Base-by-base conservation (phyloP, 257 asterid genomes). In the Solanum acaule region DNA sequence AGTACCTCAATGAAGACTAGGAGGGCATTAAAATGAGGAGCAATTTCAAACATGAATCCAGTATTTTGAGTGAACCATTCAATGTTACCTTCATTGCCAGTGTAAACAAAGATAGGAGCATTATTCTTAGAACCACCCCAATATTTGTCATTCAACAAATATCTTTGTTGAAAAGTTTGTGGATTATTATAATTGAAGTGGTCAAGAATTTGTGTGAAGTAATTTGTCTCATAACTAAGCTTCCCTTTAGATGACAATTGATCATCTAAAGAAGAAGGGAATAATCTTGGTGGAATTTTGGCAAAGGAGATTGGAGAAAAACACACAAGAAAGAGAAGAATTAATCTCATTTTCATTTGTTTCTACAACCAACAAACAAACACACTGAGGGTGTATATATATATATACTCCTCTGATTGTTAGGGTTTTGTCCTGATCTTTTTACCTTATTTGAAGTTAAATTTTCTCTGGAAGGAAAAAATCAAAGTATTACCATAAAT, bases 61-160 rank as follows among this genome's bases (percentile, higher is more conserved):
- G 99, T 94, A 88, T 96, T 96, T 70, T 95, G 98, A 27, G 98
- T 91, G 49, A 95, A 96, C 99, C 98, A 96, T 87, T 96, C 99
- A 85, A 95, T 92, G 78, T 94, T 93, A 29, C 98, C 99, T 92
- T 96, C 99, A 83, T 95, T 95, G 8, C 99, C 99, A 2, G 98
- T 96, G 91, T 95, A 95, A 59, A 96, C 96, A 87, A 96, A 96
- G 93, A 96, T 95, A 0, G 99, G 99, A 14, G 95, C 92, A 61
- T 90, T 94, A 38, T 31, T 83, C 2, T 87, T 70, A 20, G 94
- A 89, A 67, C 99, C 98, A 73, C 97, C 98, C 99, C 98, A 96
- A 88, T 93, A 37, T 7, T 75, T 91, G 87, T 89, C 86, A 44
- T 94, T 95, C 89, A 96, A 90, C 84, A 96, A 87, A 83, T 95